Percentiles rank a stretch among this genome's conserved stretches.
Conservation (phyloP, 352 stramenopile species). For the Phytopythium oedochilum region DNA sequence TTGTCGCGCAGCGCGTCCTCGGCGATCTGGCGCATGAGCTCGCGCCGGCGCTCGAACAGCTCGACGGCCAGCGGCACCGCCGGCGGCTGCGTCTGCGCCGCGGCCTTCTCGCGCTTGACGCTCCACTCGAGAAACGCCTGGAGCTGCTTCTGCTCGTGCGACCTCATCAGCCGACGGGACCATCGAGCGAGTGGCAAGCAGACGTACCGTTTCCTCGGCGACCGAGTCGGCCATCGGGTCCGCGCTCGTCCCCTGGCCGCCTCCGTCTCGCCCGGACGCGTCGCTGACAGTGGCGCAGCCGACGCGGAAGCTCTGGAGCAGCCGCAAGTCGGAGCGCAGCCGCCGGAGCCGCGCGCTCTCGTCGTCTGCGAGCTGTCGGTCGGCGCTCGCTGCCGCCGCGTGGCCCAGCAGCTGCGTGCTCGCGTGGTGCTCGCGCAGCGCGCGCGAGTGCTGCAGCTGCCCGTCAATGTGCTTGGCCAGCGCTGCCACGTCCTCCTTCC, state of each 20-base stretch:
- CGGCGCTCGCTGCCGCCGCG: slow-evolving; percentile 9
- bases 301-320: slow-evolving; percentile 64
- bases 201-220: slow-evolving; percentile 30
- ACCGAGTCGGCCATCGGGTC: slow-evolving; percentile 5
- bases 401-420: slow-evolving; percentile 30
- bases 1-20: slow-evolving; percentile 69
- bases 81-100: slow-evolving; percentile 25
- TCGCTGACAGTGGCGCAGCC: neutral
- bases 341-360: slow-evolving; percentile 44
- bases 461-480: slow-evolving; percentile 71
- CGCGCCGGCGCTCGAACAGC: slow-evolving; percentile 61
- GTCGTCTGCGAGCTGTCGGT: slow-evolving; percentile 45
- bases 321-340: slow-evolving; percentile 52
- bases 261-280: neutral
- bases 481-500: slow-evolving; percentile 65
- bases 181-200: neutral
- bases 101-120: slow-evolving; percentile 58
- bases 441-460: slow-evolving; percentile 66
- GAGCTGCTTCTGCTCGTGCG: slow-evolving; percentile 31
- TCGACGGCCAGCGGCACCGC: slow-evolving; percentile 31
- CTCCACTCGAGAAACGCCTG: slow-evolving; percentile 56
- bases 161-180: neutral
- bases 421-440: slow-evolving; percentile 49
- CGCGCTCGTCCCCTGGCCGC: neutral
- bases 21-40: slow-evolving; percentile 65